A percentile compares a stretch with the other conserved stretches of the same genome.
Conservation (phyloP, 192 early-diverging fungal species). For the Coemansia sp. region DNA sequence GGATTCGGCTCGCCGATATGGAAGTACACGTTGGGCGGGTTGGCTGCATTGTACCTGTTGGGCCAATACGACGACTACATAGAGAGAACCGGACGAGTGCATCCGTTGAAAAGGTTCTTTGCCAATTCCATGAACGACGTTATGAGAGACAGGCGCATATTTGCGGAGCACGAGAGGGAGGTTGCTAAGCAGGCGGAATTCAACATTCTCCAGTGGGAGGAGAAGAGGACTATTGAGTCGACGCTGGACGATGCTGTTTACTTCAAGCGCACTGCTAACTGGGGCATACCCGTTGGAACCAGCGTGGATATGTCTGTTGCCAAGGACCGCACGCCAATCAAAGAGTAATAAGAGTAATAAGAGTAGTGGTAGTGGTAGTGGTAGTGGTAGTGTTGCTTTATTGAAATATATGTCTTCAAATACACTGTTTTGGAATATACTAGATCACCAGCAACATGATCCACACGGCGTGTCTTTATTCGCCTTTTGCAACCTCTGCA, state of each 20-base stretch:
- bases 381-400: not conserved
- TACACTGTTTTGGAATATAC: not conserved
- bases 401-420: slow-evolving; percentile 1
- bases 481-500: no score
- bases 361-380: no score
- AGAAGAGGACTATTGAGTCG: slow-evolving; percentile 13
- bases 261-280: slow-evolving; percentile 39
- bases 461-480: no score
- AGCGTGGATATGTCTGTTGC: slow-evolving; percentile 33
- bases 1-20: slow-evolving; percentile 43
- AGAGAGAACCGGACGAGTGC: slow-evolving; percentile 43
- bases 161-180: slow-evolving; percentile 44
- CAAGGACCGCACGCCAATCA: slow-evolving; percentile 28
- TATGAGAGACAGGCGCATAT: slow-evolving; percentile 29
- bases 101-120: slow-evolving; percentile 49
- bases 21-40: slow-evolving; percentile 43
- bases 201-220: slow-evolving; percentile 50
- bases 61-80: slow-evolving; percentile 50
- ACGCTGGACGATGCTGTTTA: slow-evolving; percentile 22
- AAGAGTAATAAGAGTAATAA: slow-evolving; percentile 17
- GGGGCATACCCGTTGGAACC: slow-evolving; percentile 43
- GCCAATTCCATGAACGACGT: slow-evolving; percentile 45
- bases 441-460: no score
- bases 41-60: slow-evolving; percentile 36
- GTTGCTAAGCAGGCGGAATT: slow-evolving; percentile 46